Base-by-base conservation (phyloP, 306 rosid genomes). In the Citrullus mucosospermus region DNA sequence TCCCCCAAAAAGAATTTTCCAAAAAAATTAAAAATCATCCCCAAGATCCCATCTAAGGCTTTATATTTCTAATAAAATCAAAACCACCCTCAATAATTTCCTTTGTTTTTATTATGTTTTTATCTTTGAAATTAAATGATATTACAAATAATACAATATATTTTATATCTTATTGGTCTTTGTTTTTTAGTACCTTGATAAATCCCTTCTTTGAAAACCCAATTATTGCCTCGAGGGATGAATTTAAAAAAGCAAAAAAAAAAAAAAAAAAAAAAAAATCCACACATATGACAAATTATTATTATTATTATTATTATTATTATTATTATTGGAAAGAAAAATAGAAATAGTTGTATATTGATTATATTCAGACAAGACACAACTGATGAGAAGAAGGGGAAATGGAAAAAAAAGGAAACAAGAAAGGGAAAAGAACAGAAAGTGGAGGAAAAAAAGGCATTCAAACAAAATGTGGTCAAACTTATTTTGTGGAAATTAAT, bases 51-150 rank as follows among this genome's bases (percentile, higher is more conserved):
- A 1, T 6, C 4, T 15, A 13, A 36, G 12, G 22, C 22, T 34
- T 32, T 1, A 34, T 34, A n/a, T 34, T 62, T 22, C 73, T 66
- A 68, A 68, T 41, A 68, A 43, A 66, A 68, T 68, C 18, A 11
- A 69, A 44, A 44, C 54, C 5, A 43, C 8, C 36, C 22, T 20
- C 75, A 69, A 68, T 68, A 39, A 39, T 69, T 69, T 69, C 54
- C 56, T 41, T 43, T 69, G 75, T 69, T 69, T 22, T 69, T 69
- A 43, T 69, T 69, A 69, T 69, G 75, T 69, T 69, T 41, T 69
- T 69, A 43, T 69, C n/a, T 48, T 43, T 20, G 18, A 69, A 69
- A 69, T 43, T 69, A 69, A 69, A 69, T 69, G 25, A 69, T 43
- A 43, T 25, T 22, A 43, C 5, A 48, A 48, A 48, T 12, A 48